Evolutionary conservation across 768 basidiomycete genomes (phyloP).

Genomic region (Kwoniella sp.): DNA sequence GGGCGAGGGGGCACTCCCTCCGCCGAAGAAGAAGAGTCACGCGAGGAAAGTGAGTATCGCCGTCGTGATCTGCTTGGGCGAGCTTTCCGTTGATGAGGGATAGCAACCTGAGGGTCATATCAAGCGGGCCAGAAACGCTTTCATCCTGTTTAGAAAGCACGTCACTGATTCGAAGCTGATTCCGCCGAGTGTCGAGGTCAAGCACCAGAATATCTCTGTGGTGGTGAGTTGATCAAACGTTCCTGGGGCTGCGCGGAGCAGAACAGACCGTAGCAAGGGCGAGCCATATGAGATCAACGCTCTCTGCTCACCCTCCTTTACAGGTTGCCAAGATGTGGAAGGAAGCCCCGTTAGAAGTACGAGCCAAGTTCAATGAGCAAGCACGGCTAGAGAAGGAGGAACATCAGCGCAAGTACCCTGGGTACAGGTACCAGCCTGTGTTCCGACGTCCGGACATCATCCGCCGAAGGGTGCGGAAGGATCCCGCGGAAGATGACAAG

Average conservation of each 20-base stretch:
- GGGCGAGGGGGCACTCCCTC: conserved; percentile 21
- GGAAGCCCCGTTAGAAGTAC: conserved; percentile 46
- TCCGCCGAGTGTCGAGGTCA: conserved; percentile 47
- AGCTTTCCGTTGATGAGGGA: too few relatives aligned
- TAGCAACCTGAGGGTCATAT: conserved; percentile 50
- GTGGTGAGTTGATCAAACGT: conserved; percentile 32
- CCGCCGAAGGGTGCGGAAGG: conserved; percentile 47
- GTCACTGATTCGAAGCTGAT: conserved; percentile 50
- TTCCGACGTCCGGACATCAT: conserved; percentile 48
- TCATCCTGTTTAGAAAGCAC: conserved; percentile 51
- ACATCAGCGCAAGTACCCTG: conserved; percentile 49
- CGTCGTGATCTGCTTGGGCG: too few relatives aligned
- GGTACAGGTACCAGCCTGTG: conserved; percentile 49
- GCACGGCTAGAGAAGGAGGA: conserved; percentile 49
- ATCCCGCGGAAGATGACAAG: conserved; percentile 49
- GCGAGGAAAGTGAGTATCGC: conserved; percentile 46
- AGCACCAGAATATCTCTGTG: conserved; percentile 51
- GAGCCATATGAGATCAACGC: not conserved
- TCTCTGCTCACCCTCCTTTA: not conserved
- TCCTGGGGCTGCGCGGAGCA: not conserved
- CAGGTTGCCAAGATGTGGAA: conserved; percentile 50
- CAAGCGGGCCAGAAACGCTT: conserved; percentile 50
- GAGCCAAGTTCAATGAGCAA: conserved; percentile 45
- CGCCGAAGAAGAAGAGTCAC: conserved; percentile 45
- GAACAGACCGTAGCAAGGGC: not conserved